phyloP scores from a whole-genome alignment of 2,329 filamentous ascomycete species.

The Lasiodiplodia hormozganensis region DNA sequence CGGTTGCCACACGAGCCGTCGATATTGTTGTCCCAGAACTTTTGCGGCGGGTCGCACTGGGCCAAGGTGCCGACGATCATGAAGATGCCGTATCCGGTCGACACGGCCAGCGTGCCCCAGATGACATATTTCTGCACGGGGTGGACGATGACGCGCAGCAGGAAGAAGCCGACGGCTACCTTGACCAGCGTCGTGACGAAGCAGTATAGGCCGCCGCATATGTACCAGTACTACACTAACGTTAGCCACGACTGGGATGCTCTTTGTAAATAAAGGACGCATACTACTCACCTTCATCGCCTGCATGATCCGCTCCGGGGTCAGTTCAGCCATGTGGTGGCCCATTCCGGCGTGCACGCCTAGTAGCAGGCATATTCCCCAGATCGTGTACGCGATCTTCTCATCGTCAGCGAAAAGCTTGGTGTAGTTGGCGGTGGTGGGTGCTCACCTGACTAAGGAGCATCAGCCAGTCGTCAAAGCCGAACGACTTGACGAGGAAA shows the following conservation, averaged over 20 bases:
- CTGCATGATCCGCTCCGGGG: slow-evolving; percentile 38
- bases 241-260: slow-evolving; percentile 29
- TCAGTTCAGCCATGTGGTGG: slow-evolving; percentile 37
- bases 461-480: slow-evolving; percentile 52
- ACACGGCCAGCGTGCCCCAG: slow-evolving; percentile 35
- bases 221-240: slow-evolving; percentile 55
- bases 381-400: slow-evolving; percentile 48
- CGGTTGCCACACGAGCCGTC: background rate
- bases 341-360: slow-evolving; percentile 47
- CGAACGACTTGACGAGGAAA: slow-evolving; percentile 46
- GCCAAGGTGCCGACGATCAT: slow-evolving; percentile 2
- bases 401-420: background rate
- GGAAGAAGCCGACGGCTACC: slow-evolving; percentile 59
- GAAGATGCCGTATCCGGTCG: slow-evolving; percentile 8
- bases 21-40: slow-evolving; percentile 54
- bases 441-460: slow-evolving; percentile 47
- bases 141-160: slow-evolving; percentile 59
- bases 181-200: slow-evolving; percentile 57
- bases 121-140: slow-evolving; percentile 56
- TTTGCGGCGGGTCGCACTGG: slow-evolving; percentile 52
- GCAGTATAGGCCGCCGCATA: slow-evolving; percentile 62
- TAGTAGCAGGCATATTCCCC: slow-evolving; percentile 41
- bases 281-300: slow-evolving; percentile 37
- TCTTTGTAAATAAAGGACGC: background rate
- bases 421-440: slow-evolving; percentile 31